Base-by-base conservation (phyloP, 163 green algal species). In the Chloromonas sp. region DNA sequence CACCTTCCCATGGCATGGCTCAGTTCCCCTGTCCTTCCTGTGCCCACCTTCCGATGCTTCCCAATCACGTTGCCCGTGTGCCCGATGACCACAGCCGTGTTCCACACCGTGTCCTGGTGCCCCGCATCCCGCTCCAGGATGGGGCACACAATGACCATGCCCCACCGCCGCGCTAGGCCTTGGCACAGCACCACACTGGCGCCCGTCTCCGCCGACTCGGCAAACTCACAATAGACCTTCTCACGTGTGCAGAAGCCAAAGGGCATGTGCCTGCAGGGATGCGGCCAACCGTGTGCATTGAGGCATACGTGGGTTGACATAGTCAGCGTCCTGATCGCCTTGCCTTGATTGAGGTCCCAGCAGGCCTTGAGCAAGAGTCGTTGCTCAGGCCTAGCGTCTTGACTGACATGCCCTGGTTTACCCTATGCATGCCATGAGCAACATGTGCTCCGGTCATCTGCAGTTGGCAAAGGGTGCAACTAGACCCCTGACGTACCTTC, bases 161-260 rank as follows among this genome's bases (percentile, higher is more conserved):
- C 85, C 84, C 88, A 93, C 84, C 84, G 88, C 80, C 81, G 82
- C 0, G 86, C 85, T 11, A 82, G 83, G 15, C 79, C 81, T 80
- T 92, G 91, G 84, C 90, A 89, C 81, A 91, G 89, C 66, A 59
- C 36, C 36, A 90, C 91, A n/a, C 70, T 91, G 14, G 89, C 85
- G 14, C 91, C 90, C 0, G 79, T 88, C 86, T 92, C 89, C 59
- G 88, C 91, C 36, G 84, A 92, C 90, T 99, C 97, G 2, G 96
- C 97, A 92, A 99, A 99, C 87, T 98, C 95, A 78, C 88, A 94
- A 96, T 96, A 99, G 66, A 89, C 62, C 88, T 95, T 96, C 87
- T 99, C 96, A 0, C 97, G 90, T 0, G 96, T 99, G 90, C 96
- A 99, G 86, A 99, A 98, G 15, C 92, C 97, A 92, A 99, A 99